These are phyloP conservation scores for Geotrichum histeridarum DNA, from an alignment of 1,139 yeast genomes.

Conservation along the genomic window DNA sequence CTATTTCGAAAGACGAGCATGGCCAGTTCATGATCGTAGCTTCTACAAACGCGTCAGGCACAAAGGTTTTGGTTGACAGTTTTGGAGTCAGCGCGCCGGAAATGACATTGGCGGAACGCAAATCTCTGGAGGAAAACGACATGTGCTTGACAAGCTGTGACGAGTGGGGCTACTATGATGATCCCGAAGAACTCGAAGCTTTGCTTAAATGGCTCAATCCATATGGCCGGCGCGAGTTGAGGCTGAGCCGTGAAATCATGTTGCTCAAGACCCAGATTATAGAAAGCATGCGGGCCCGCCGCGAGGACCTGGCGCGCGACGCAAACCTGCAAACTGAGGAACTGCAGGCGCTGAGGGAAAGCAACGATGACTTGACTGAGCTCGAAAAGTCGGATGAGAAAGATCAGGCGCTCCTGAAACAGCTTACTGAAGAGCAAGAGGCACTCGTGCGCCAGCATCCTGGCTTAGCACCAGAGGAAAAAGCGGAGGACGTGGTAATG, in stretches of 20 bases:
- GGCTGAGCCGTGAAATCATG: conserved; percentile 56
- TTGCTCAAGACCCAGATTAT: conserved; percentile 47
- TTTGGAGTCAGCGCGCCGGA: conserved; percentile 26
- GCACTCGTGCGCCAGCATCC: not conserved
- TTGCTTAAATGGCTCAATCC: conserved; percentile 65
- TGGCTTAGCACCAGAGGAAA: not conserved
- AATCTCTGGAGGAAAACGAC: conserved; percentile 62
- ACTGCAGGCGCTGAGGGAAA: conserved; percentile 29
- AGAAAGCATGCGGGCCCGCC: conserved; percentile 57
- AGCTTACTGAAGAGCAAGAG: conserved; percentile 17
- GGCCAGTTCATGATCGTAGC: conserved; percentile 31
- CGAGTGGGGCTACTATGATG: conserved; percentile 71
- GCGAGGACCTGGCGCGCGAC: conserved; percentile 40
- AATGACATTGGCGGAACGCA: conserved; percentile 45
- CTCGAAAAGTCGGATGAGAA: conserved; percentile 26
- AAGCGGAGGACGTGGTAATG: conserved; percentile 16
- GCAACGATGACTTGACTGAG: conserved; percentile 27
- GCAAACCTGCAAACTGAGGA: conserved; percentile 26
- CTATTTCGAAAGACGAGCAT: conserved; percentile 16
- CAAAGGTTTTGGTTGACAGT: conserved; percentile 25
- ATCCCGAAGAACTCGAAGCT: conserved; percentile 51
- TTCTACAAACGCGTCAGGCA: conserved; percentile 35
- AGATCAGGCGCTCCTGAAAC: conserved; percentile 22
- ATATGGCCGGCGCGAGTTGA: conserved; percentile 71
- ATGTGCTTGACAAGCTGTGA: conserved; percentile 48